phyloP scores from a whole-genome alignment of 108 stramenopile species.

The Nitzschia putrida region DNA sequence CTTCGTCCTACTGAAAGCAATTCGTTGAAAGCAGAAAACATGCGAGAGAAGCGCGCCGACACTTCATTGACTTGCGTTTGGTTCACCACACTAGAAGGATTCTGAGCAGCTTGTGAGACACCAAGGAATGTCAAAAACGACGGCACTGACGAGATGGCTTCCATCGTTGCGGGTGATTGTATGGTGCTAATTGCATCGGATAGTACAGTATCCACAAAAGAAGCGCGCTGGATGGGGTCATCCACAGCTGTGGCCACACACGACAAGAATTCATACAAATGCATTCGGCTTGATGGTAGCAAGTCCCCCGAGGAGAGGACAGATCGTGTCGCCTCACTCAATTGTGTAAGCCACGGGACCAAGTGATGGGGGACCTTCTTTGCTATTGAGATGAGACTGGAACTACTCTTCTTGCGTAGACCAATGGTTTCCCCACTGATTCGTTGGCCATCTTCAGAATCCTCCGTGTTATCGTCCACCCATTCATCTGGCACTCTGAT shows the following conservation, averaged over 20 bases:
- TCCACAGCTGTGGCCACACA: slow-evolving; percentile 85
- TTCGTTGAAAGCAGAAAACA: slow-evolving; percentile 83
- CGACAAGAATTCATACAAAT: slow-evolving; percentile 84
- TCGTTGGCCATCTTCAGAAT: slow-evolving; percentile 29
- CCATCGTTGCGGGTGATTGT: slow-evolving; percentile 52
- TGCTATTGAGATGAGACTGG: slow-evolving; percentile 74
- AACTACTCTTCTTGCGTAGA: slow-evolving; percentile 78
- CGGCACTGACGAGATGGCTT: slow-evolving; percentile 60
- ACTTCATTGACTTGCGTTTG: slow-evolving; percentile 64
- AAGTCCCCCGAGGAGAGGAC: slow-evolving; percentile 60
- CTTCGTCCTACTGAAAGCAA: slow-evolving; percentile 85
- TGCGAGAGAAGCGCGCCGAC: slow-evolving; percentile 44
- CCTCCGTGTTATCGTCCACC: slow-evolving; percentile 35
- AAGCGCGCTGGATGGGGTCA: slow-evolving; percentile 68
- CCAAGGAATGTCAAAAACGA: slow-evolving; percentile 63
- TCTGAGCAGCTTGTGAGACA: slow-evolving; percentile 55
- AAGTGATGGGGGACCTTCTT: slow-evolving; percentile 74
- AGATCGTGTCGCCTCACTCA: slow-evolving; percentile 68
- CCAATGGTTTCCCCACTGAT: slow-evolving; percentile 69
- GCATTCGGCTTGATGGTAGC: slow-evolving; percentile 81
- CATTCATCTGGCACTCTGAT: slow-evolving; percentile 60
- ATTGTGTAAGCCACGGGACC: slow-evolving; percentile 81
- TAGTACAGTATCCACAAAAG: slow-evolving; percentile 80
- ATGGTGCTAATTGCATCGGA: slow-evolving; percentile 62
- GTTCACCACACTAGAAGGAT: slow-evolving; percentile 70